Percentiles rank a stretch among this genome's conserved stretches.
phyloP scores from a whole-genome alignment of 169 alveolate species.

The Plasmodium vivax region DNA sequence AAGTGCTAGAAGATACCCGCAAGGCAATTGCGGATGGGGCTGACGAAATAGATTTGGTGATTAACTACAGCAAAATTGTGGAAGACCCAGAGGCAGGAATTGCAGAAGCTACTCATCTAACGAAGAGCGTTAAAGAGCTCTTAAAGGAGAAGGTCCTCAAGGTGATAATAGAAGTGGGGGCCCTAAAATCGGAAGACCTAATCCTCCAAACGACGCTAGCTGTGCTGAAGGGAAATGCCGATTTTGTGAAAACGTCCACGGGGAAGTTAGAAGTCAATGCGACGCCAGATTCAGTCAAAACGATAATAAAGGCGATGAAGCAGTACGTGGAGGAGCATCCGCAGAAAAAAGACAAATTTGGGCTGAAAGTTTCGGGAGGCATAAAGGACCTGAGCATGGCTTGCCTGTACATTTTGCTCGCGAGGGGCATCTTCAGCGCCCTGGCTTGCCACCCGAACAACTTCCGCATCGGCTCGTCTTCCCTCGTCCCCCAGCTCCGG shows the following conservation, averaged over 20 bases:
- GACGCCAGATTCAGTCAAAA: constrained; percentile 64
- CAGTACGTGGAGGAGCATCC: constrained; percentile 6
- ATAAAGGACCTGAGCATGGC: constrained; percentile 74
- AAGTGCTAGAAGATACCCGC: constrained; percentile 68
- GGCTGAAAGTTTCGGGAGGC: constrained; percentile 80
- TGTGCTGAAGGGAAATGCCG: constrained; percentile 79
- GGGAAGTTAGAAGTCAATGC: constrained; percentile 79
- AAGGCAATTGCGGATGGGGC: constrained; percentile 76
- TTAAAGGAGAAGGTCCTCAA: constrained; percentile 57
- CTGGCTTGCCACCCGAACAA: constrained; percentile 70
- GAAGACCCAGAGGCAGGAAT: constrained; percentile 57
- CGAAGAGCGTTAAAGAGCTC: constrained; percentile 17
- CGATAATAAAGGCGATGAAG: constrained; percentile 62
- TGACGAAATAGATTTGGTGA: constrained; percentile 80
- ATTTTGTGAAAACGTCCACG: constrained; percentile 79
- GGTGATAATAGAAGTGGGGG: constrained; percentile 82
- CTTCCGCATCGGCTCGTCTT: constrained; percentile 67
- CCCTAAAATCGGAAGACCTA: constrained; percentile 60
- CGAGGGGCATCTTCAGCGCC: constrained; percentile 57
- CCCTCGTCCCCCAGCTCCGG: constrained; percentile 50
- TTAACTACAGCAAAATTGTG: constrained; percentile 65
- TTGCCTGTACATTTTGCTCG: constrained; percentile 67
- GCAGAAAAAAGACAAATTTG: constrained; percentile 70
- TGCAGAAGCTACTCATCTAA: constrained; percentile 37
- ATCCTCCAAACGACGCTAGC: constrained; percentile 67